Conservation (phyloP, 2,329 filamentous ascomycete species). For the Alternaria tenuissima region DNA sequence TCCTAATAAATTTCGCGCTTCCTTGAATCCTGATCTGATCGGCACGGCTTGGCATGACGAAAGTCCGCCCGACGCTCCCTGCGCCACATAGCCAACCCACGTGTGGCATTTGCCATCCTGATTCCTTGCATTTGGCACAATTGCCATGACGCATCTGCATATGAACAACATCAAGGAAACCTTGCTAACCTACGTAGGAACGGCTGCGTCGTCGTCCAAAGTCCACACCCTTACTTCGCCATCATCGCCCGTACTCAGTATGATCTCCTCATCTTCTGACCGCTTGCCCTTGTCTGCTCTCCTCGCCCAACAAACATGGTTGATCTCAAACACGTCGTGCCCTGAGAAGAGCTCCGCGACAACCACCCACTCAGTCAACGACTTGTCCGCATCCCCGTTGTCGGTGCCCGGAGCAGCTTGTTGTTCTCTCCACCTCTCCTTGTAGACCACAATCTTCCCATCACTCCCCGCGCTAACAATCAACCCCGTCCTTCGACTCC, state of each 20-base stretch:
- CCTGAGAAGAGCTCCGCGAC: conserved; percentile 74
- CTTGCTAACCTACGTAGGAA: no score
- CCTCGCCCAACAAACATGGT: conserved; percentile 88
- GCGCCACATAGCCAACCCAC: conserved; percentile 26
- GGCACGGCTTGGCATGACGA: conserved; percentile 36
- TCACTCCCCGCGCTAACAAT: conserved; percentile 92
- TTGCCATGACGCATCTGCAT: neutral
- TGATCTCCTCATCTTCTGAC: conserved; percentile 77
- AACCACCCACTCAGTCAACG: conserved; percentile 71
- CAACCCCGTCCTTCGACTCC: conserved; percentile 79
- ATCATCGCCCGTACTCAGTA: conserved; percentile 92
- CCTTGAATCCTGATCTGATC: conserved; percentile 37
- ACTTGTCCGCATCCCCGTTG: conserved; percentile 17
- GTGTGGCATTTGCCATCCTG: conserved; percentile 25
- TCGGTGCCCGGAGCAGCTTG: conserved; percentile 23
- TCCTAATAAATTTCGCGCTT: conserved; percentile 33
- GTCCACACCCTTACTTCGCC: conserved; percentile 87
- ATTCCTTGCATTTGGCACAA: conserved; percentile 16
- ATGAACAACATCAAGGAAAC: neutral
- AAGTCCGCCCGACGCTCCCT: conserved; percentile 25
- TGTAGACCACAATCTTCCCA: conserved; percentile 38
- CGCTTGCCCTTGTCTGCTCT: conserved; percentile 73
- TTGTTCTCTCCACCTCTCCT: conserved; percentile 24
- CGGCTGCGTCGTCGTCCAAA: conserved; percentile 25
- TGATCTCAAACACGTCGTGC: conserved; percentile 93